Evolutionary conservation across 441 rosid genomes (phyloP).

Genomic region (Jatropha multifida): DNA sequence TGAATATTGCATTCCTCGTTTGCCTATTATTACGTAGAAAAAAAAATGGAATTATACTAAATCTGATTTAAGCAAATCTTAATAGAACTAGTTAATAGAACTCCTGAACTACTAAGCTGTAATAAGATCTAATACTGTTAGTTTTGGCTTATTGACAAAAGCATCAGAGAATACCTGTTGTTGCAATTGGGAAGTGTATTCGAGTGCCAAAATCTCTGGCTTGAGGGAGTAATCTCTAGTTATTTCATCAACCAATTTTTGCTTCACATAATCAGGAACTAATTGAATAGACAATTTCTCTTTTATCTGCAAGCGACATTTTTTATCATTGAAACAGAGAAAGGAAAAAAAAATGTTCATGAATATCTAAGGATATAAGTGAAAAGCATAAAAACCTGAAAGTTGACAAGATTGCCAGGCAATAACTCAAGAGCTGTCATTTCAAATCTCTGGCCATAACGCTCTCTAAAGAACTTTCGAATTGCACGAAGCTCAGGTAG

Average conservation of each 20-base stretch:
- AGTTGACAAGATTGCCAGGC: constrained; percentile 66
- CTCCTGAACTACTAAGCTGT: no score
- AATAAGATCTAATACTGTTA: no score
- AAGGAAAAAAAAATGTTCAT: not conserved
- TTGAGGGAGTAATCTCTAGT: constrained; percentile 36
- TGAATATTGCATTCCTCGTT: constrained; percentile 9
- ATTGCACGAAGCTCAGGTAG: constrained; percentile 70
- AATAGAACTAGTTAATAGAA: no score
- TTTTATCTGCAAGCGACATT: constrained; percentile 37
- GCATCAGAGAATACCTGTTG: constrained; percentile 34
- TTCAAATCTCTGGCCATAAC: constrained; percentile 59
- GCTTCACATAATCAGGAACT: constrained; percentile 53
- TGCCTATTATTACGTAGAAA: constrained; percentile 23
- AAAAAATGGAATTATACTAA: not conserved
- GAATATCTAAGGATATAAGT: not conserved
- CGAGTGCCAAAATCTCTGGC: constrained; percentile 52
- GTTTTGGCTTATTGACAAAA: not conserved
- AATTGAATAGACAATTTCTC: constrained; percentile 45
- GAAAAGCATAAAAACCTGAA: constrained; percentile 43
- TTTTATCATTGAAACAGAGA: not conserved
- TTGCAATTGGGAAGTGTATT: constrained; percentile 46
- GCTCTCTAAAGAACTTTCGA: constrained; percentile 63
- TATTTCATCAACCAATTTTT: constrained; percentile 50
- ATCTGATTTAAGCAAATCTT: not conserved
- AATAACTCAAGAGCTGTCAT: constrained; percentile 48